These are phyloP conservation scores for Trametes sanguinea DNA, from an alignment of 768 basidiomycete genomes.

Conservation along the genomic window DNA sequence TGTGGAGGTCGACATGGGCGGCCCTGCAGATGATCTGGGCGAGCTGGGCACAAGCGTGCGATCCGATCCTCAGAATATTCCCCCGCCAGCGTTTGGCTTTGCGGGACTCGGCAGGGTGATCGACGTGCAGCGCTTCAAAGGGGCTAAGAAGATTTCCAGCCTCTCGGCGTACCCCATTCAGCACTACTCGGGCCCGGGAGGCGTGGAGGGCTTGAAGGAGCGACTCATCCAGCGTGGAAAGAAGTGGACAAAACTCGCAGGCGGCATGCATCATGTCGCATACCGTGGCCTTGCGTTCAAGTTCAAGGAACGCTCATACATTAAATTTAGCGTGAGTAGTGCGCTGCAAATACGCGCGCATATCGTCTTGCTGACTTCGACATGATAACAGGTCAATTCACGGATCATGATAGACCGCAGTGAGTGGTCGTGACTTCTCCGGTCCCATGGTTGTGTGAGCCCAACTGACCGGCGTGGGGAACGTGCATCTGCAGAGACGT, in stretches of 20 bases:
- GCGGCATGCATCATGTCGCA: constrained; percentile 57
- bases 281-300: constrained; percentile 54
- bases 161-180: constrained; percentile 56
- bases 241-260: constrained; percentile 53
- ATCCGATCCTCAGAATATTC: neutral
- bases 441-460: neutral
- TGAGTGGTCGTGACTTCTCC: constrained; percentile 25
- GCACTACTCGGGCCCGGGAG: constrained; percentile 44
- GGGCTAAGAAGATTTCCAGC: constrained; percentile 50
- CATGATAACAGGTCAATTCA: constrained; percentile 47
- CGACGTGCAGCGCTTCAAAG: constrained; percentile 46
- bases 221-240: constrained; percentile 49
- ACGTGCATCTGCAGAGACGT: constrained; percentile 23
- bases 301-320: constrained; percentile 33
- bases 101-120: constrained; percentile 33
- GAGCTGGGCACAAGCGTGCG: neutral
- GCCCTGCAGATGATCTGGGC: constrained; percentile 6
- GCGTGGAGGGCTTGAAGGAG: constrained; percentile 44
- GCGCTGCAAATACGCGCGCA: neutral
- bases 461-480: constrained; percentile 1
- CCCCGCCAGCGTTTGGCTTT: constrained; percentile 24
- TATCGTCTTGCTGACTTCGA: no score
- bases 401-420: constrained; percentile 66
- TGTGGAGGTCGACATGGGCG: constrained; percentile 44
- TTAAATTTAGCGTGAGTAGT: constrained; percentile 50